Evolutionary conservation across 2,329 filamentous ascomycete genomes (phyloP).

Genomic region (Aspergillus quadricinctus): DNA sequence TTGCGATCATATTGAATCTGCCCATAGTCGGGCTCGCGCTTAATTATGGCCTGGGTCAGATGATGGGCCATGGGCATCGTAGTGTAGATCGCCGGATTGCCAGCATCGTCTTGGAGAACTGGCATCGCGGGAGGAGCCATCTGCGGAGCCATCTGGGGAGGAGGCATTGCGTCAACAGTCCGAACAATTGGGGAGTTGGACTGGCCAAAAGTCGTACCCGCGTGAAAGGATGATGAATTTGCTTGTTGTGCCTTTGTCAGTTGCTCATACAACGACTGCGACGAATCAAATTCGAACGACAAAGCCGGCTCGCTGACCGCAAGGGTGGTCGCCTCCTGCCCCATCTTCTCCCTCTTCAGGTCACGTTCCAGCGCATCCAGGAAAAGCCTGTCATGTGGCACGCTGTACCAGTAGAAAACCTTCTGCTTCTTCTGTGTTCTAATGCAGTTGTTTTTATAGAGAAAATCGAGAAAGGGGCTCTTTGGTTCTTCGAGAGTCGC

Average conservation of each 20-base stretch:
- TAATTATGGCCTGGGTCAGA: slow-evolving; percentile 70
- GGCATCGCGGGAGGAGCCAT: slow-evolving; percentile 66
- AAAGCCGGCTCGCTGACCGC: slow-evolving; percentile 95
- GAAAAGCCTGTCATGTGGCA: slow-evolving; percentile 95
- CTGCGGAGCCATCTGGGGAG: slow-evolving; percentile 75
- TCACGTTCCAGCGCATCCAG: slow-evolving; percentile 96
- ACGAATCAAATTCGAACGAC: slow-evolving; percentile 98
- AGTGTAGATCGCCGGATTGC: slow-evolving; percentile 66
- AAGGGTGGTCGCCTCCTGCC: slow-evolving; percentile 93
- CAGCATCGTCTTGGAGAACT: slow-evolving; percentile 58
- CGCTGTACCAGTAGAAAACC: slow-evolving; percentile 99
- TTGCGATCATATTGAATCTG: slow-evolving; percentile 89
- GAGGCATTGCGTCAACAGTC: slow-evolving; percentile 85
- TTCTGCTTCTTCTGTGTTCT: slow-evolving; percentile 99
- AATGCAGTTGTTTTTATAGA: slow-evolving; percentile 99
- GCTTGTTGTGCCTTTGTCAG: slow-evolving; percentile 98
- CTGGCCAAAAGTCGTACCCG: slow-evolving; percentile 62
- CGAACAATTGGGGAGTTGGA: slow-evolving; percentile 85
- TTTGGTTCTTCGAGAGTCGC: slow-evolving; percentile 98
- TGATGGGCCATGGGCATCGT: slow-evolving; percentile 65
- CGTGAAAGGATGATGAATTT: slow-evolving; percentile 92
- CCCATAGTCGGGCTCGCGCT: slow-evolving; percentile 80
- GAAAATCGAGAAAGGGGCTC: slow-evolving; percentile 94
- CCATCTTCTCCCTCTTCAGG: slow-evolving; percentile 98
- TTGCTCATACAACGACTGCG: slow-evolving; percentile 97